Conservation (phyloP, 192 early-diverging fungal species). For the Rhizoclosmatium globosum region DNA sequence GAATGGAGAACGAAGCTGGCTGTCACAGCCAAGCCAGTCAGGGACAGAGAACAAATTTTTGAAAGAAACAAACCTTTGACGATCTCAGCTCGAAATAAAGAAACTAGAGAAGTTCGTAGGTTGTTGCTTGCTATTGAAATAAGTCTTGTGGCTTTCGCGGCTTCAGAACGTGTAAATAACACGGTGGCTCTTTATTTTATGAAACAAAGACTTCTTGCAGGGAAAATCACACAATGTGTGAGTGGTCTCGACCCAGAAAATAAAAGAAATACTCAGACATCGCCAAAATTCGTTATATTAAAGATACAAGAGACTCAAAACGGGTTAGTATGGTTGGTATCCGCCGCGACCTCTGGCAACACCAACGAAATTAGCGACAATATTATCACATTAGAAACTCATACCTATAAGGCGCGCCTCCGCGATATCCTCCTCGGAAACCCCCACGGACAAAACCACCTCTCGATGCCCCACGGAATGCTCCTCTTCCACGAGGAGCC, state of each 20-base stretch:
- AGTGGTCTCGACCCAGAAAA: background rate
- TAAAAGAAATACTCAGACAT: background rate
- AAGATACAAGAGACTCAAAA: background rate
- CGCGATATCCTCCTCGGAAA: conserved; percentile 26
- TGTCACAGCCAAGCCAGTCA: conserved; percentile 5
- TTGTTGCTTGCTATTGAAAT: background rate
- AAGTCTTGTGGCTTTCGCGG: background rate
- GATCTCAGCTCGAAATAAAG: background rate
- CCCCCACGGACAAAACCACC: conserved; percentile 41
- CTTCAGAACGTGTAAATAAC: too few relatives aligned
- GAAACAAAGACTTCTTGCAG: background rate
- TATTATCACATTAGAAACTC: background rate
- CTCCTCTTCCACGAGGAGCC: conserved; percentile 71
- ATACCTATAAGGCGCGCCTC: conserved; percentile 26
- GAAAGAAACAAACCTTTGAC: background rate
- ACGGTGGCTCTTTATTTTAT: background rate
- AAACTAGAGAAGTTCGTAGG: background rate
- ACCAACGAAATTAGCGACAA: background rate
- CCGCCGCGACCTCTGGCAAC: conserved; percentile 47
- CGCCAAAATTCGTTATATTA: too few relatives aligned
- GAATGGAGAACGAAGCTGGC: background rate
- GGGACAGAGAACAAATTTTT: conserved; percentile 5
- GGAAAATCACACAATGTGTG: conserved; percentile 6
- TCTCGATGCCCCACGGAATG: conserved; percentile 27
- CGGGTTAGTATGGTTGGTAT: conserved; percentile 47